Evolutionary conservation across 768 basidiomycete genomes (phyloP).

Genomic region (Lenzites betulinus): DNA sequence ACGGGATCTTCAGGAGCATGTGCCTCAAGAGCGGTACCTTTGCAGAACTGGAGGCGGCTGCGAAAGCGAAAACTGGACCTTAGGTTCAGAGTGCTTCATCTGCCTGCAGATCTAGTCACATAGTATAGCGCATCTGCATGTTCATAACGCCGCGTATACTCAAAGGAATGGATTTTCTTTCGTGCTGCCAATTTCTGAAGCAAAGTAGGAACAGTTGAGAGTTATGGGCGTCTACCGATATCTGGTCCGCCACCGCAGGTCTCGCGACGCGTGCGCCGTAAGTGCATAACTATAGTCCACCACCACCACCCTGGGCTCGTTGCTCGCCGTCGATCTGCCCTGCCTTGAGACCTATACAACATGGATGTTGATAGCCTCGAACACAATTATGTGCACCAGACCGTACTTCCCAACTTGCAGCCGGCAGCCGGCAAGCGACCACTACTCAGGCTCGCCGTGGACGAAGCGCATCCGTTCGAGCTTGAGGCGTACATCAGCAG

Average conservation of each 20-base stretch:
- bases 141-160: too few species aligned
- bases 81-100: too few species aligned
- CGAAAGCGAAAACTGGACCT: conserved; percentile 44
- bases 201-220: too few species aligned
- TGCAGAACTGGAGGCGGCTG: conserved; percentile 58
- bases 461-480: conserved; percentile 86
- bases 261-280: too few species aligned
- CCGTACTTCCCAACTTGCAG: neutral
- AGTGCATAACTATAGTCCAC: neutral
- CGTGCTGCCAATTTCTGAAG: neutral
- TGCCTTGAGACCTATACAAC: neutral
- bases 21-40: conserved; percentile 65
- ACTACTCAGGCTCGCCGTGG: conserved; percentile 41
- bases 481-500: conserved; percentile 76
- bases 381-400: too few species aligned
- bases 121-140: too few species aligned
- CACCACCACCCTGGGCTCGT: neutral
- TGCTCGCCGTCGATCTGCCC: neutral
- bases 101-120: too few species aligned
- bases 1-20: conserved; percentile 54
- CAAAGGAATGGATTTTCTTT: too few species aligned
- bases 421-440: conserved; percentile 16
- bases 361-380: conserved; percentile 22
- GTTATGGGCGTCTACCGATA: neutral
- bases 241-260: neutral